phyloP scores from a whole-genome alignment of 2,329 filamentous ascomycete genomes.

The Colletotrichum acutatum region DNA sequence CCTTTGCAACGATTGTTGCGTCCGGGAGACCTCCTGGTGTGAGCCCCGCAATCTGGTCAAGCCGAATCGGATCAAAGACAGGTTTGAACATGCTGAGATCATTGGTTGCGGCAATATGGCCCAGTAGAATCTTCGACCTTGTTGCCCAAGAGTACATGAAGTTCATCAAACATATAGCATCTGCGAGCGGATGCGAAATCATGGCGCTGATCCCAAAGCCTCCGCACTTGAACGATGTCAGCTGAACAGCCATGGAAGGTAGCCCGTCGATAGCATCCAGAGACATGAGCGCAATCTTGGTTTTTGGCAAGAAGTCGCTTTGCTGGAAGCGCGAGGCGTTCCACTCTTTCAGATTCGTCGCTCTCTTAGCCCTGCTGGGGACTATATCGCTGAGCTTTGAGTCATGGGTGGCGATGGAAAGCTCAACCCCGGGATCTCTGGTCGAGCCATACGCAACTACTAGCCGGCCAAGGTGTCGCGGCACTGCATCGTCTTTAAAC shows the following conservation, averaged over 20 bases:
- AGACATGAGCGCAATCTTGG: slow-evolving; percentile 47
- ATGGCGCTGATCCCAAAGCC: slow-evolving; percentile 54
- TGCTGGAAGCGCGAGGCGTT: slow-evolving; percentile 48
- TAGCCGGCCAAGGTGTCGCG: slow-evolving; percentile 47
- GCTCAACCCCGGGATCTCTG: slow-evolving; percentile 54
- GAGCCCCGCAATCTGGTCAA: slow-evolving; percentile 50
- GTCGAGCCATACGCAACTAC: slow-evolving; percentile 48
- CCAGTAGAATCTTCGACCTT: slow-evolving; percentile 39
- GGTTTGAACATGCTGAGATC: slow-evolving; percentile 26
- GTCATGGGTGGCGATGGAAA: slow-evolving; percentile 45
- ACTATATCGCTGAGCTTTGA: slow-evolving; percentile 44
- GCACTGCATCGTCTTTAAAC: slow-evolving; percentile 38
- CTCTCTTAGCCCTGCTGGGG: slow-evolving; percentile 37
- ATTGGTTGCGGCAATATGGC: neutral
- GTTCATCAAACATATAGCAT: slow-evolving; percentile 53
- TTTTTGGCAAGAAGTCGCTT: slow-evolving; percentile 45
- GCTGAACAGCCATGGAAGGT: slow-evolving; percentile 49
- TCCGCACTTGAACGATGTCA: slow-evolving; percentile 53
- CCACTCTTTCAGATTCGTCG: slow-evolving; percentile 43
- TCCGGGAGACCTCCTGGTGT: slow-evolving; percentile 36
- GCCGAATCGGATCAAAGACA: slow-evolving; percentile 51
- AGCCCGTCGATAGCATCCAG: slow-evolving; percentile 42
- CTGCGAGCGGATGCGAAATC: slow-evolving; percentile 56
- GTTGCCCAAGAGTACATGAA: slow-evolving; percentile 56
- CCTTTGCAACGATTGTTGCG: slow-evolving; percentile 41